Conservation (phyloP, 306 rosid genomes). For the Pueraria montana region DNA sequence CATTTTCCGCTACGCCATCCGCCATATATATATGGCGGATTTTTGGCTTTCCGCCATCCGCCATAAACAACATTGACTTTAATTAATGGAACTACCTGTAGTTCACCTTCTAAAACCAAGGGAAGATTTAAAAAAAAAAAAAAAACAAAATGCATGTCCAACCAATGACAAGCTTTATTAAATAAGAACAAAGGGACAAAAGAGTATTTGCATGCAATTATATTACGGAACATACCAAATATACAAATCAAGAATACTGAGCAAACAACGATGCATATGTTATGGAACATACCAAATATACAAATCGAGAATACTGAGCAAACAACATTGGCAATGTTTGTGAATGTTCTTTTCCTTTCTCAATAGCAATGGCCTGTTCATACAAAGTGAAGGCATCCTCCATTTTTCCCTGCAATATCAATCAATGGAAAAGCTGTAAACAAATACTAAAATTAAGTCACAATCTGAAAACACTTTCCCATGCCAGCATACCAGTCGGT, state of each 20-base stretch:
- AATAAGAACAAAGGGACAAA: background rate
- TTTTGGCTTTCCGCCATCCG: too few species aligned
- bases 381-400: slow-evolving; percentile 85
- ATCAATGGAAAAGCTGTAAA: slow-evolving; percentile 44
- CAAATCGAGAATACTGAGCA: slow-evolving; percentile 91
- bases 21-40: too few species aligned
- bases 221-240: slow-evolving; percentile 71
- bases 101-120: slow-evolving; percentile 2
- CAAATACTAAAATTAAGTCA: slow-evolving; percentile 34
- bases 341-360: slow-evolving; percentile 96
- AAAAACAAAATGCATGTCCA: slow-evolving; percentile 3
- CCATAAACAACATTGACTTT: too few species aligned
- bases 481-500: slow-evolving; percentile 77
- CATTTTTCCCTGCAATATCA: slow-evolving; percentile 75
- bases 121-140: background rate
- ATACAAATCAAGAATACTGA: slow-evolving; percentile 85
- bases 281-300: slow-evolving; percentile 76
- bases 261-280: slow-evolving; percentile 64
- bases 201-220: background rate
- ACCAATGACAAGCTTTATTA: background rate
- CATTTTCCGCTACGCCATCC: too few species aligned
- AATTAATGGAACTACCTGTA: background rate
- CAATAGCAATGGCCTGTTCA: slow-evolving; percentile 96
- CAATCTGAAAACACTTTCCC: slow-evolving; percentile 26
- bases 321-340: slow-evolving; percentile 82